Evolutionary conservation across 2,329 filamentous ascomycete genomes (phyloP), one percentile per base, ranked within the genome.

Genomic region (Cryphonectria carpinicola): DNA sequence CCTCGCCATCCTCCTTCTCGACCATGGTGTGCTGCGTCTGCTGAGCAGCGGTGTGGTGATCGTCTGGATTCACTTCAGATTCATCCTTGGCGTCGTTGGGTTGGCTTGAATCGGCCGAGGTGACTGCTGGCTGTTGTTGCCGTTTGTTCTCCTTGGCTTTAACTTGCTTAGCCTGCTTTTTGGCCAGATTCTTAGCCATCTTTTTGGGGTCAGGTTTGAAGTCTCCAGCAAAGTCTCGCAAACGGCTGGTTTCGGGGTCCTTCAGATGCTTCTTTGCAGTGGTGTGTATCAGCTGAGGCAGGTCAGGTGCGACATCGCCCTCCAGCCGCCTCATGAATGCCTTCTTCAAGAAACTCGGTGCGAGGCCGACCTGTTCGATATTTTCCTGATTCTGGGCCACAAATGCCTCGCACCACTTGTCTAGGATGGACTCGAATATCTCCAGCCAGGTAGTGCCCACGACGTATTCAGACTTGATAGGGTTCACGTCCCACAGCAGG

Each of bases 351-450:
- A 72, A 35, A 14, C 17, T 52, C 14, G 62, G 54, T 10, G 52
- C 66, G 14, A 72, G 49, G 14, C 71, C 71, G n/a, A 71, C 46
- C 56, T 69, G 41, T 22, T 46, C 63, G 17, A 72, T 41, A 22
- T 66, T 62, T 1, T 17, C 69, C 43, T 71, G 58, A 17, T 71
- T 72, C 25, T 32, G 35, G n/a, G 41, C 37, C 41, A 69, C 4
- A 64, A 72, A 72, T 6, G 67, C 71, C 19, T 43, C 41, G 46
- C 65, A 71, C 71, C 71, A 72, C 25, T 65, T 63, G 37, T 52
- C 58, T 22, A 72, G 54, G 19, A 71, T 61, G 25, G 71, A 71
- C 17, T 65, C 52, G 17, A 68, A 70, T 11, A 72, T 66, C 11
- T 68, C 71, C 32, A 67, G n/a, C 71, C 71, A 72, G 2, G 64